Base-by-base conservation (phyloP, 768 basidiomycete species). In the Rhodosporidiobolus sp. region DNA sequence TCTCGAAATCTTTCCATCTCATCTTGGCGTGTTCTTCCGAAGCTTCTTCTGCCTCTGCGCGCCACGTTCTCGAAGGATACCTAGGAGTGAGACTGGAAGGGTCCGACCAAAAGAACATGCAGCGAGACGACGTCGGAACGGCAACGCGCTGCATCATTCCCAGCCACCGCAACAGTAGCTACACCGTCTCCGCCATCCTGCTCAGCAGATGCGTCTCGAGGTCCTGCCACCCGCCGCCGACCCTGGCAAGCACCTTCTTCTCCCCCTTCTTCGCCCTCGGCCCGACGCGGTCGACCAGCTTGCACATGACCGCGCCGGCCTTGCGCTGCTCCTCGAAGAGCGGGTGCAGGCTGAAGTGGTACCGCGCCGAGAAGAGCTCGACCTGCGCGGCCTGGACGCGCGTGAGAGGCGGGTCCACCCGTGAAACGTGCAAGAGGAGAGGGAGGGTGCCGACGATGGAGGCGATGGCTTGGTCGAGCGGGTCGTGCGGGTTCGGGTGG, bases 211-310 rank as follows among this genome's bases (percentile, higher is more conserved):
- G 62, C 30, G 28, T 30, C 62, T 74, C 72, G 26, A 74, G 49
- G 28, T 72, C 70, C 57, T 69, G 67, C 70, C 70, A 72, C 26
- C 69, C 73, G 0, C 90, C 91, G 57, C 92, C 92, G 72, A 94
- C 89, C 70, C 92, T 88, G 82, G 89, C 91, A 89, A 94, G 90
- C 43, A 94, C 92, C 81, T 92, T 94, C 86, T 89, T 91, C 67
- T 81, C 81, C 76, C 84, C 83, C 75, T 82, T 85, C 62, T 72
- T 65, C 81, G 79, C 30, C 81, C 83, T 19, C 85, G 82, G 69
- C 59, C 92, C 86, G 64, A 87, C 86, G 79, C 91, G 83, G 57
- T 90, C 90, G 56, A 91, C 90, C 81, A 94, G 82, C 76, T 89
- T 86, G 80, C 90, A 91, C 34, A 88, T 89, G 48, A 94, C 85